phyloP scores from a whole-genome alignment of 2,329 filamentous ascomycete species.

The Hirsutella minnesotensis region DNA sequence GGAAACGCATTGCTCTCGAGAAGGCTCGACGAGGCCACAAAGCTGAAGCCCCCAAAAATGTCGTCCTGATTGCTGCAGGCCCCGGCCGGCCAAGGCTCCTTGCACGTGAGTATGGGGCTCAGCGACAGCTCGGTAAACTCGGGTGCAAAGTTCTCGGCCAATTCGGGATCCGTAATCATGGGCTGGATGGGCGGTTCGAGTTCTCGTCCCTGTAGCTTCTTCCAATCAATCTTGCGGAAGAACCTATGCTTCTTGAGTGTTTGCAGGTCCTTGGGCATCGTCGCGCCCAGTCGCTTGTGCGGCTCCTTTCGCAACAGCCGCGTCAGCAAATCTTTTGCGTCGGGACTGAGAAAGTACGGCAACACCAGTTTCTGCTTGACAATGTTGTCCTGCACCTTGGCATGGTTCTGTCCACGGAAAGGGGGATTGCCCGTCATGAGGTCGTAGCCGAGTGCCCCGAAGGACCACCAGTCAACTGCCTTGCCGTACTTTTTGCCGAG shows the following conservation, averaged over 20 bases:
- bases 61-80: slow-evolving; percentile 33
- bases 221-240: slow-evolving; percentile 96
- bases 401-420: slow-evolving; percentile 80
- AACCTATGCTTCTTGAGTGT: slow-evolving; percentile 88
- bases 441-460: slow-evolving; percentile 86
- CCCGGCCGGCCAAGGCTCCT: slow-evolving; percentile 27
- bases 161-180: slow-evolving; percentile 85
- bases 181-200: slow-evolving; percentile 82
- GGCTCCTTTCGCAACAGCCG: slow-evolving; percentile 88
- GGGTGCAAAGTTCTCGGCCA: slow-evolving; percentile 91
- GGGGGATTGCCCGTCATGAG: slow-evolving; percentile 86
- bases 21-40: slow-evolving; percentile 46
- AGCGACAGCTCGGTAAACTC: slow-evolving; percentile 83
- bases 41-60: slow-evolving; percentile 53
- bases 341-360: slow-evolving; percentile 81
- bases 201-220: slow-evolving; percentile 69
- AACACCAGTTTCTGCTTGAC: slow-evolving; percentile 80
- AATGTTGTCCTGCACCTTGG: slow-evolving; percentile 94
- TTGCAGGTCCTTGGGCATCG: slow-evolving; percentile 79
- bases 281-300: slow-evolving; percentile 73
- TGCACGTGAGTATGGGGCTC: slow-evolving; percentile 51
- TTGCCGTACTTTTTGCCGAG: slow-evolving; percentile 82
- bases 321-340: slow-evolving; percentile 88
- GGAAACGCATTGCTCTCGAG: slow-evolving; percentile 36
- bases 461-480: slow-evolving; percentile 97